Evolutionary conservation across 495 filamentous ascomycete species (phyloP).

Genomic region (Xylaria sp.): DNA sequence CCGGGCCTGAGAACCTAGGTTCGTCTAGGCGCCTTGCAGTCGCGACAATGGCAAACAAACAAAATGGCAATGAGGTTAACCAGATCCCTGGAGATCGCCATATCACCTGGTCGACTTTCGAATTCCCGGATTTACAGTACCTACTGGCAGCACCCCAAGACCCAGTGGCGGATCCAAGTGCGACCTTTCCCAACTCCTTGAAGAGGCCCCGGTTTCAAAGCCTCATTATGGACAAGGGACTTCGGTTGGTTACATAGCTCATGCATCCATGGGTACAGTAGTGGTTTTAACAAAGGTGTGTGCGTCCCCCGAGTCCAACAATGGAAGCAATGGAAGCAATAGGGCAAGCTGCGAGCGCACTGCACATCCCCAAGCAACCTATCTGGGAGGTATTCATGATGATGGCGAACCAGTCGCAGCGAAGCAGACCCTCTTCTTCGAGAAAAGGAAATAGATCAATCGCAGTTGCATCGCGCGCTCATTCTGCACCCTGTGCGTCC

Average conservation of each 20-base stretch:
- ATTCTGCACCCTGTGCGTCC: conserved; percentile 1
- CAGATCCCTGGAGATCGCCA: conserved; percentile 24
- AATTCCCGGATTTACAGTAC: conserved; percentile 11
- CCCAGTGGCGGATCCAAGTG: conserved; percentile 20
- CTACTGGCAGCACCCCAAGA: conserved; percentile 11
- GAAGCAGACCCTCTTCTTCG: neutral
- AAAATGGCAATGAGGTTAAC: conserved; percentile 14
- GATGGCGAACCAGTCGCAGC: neutral
- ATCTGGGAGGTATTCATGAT: neutral
- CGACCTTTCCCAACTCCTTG: conserved; percentile 21
- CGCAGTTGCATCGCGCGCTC: neutral
- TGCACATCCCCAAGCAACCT: neutral
- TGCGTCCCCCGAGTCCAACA: conserved; percentile 2
- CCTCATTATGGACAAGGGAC: conserved; percentile 26
- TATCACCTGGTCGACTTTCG: conserved; percentile 18
- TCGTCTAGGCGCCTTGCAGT: neutral
- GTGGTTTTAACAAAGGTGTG: conserved; percentile 1
- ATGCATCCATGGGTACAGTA: conserved; percentile 11
- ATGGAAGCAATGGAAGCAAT: conserved; percentile 7
- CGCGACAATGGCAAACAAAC: conserved; percentile 23
- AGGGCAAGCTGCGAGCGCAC: neutral
- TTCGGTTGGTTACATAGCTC: conserved; percentile 16
- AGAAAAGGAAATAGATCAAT: neutral
- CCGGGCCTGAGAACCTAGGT: neutral
- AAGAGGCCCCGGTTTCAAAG: conserved; percentile 25